Evolutionary conservation across 2,329 filamentous ascomycete genomes (phyloP).

Genomic region (Pseudopyrenochaeta lycopersici): DNA sequence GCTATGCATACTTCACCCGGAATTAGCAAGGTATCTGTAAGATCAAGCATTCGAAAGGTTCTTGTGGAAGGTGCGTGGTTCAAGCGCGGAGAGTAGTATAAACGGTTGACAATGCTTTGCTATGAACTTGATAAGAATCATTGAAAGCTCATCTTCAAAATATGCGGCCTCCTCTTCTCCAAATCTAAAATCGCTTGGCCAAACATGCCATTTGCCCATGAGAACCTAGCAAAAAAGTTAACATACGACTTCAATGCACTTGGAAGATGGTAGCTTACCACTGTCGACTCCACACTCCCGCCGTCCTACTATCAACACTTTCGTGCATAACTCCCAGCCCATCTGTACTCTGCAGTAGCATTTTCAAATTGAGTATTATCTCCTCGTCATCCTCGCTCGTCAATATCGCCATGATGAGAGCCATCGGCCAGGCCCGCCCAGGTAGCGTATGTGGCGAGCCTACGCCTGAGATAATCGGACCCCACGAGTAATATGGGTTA

Average conservation of each 20-base stretch:
- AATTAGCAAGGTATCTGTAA: too few species aligned
- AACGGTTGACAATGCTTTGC: too few species aligned
- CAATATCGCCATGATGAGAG: slow-evolving; percentile 58
- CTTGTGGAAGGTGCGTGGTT: too few species aligned
- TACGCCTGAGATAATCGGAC: slow-evolving; percentile 55
- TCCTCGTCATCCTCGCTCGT: slow-evolving; percentile 58
- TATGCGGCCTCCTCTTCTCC: slow-evolving; percentile 52
- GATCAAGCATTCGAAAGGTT: too few species aligned
- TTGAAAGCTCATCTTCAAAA: slow-evolving; percentile 49
- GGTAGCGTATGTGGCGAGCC: slow-evolving; percentile 58
- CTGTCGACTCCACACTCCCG: slow-evolving; percentile 55
- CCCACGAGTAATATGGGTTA: slow-evolving; percentile 60
- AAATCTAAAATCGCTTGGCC: slow-evolving; percentile 58
- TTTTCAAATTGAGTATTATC: slow-evolving; percentile 51
- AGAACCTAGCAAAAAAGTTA: slow-evolving; percentile 45
- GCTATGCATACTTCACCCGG: too few species aligned
- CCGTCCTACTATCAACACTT: slow-evolving; percentile 55
- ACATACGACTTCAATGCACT: slow-evolving; percentile 6
- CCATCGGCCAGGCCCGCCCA: slow-evolving; percentile 60
- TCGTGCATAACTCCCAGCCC: slow-evolving; percentile 61
- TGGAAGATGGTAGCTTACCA: slow-evolving; percentile 34
- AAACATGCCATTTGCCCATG: slow-evolving; percentile 63
- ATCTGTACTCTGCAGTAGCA: slow-evolving; percentile 58
- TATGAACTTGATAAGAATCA: slow-evolving; percentile 1
- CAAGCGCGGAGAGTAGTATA: too few species aligned